A percentile compares a stretch with the other conserved stretches of the same genome.
Conservation (phyloP, 2,329 filamentous ascomycete species). For the Cytospora schulzeri region DNA sequence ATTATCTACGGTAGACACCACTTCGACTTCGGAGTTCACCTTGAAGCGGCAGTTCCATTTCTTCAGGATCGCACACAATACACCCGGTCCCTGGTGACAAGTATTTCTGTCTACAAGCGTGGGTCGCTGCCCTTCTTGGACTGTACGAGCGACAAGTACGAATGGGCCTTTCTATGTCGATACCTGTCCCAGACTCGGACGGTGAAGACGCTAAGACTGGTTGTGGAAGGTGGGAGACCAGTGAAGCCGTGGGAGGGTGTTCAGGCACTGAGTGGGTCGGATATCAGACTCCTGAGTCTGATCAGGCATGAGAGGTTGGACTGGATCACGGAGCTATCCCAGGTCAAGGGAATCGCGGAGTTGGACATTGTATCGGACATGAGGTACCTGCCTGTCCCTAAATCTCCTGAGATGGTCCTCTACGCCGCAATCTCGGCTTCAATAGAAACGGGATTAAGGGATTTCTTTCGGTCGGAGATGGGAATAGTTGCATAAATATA, state of each 20-base stretch:
- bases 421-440: constrained; percentile 63
- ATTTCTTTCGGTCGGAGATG: constrained; percentile 21
- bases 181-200: constrained; percentile 44
- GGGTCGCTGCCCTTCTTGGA: constrained; percentile 55
- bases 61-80: constrained; percentile 56
- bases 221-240: constrained; percentile 58
- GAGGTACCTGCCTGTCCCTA: constrained; percentile 54
- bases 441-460: constrained; percentile 45
- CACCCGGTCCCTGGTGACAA: constrained; percentile 49
- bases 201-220: constrained; percentile 49
- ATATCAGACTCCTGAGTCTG: constrained; percentile 49
- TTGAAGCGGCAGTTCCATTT: constrained; percentile 61
- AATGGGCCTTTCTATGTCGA: constrained; percentile 57
- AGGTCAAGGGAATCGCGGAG: constrained; percentile 50
- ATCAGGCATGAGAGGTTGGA: constrained; percentile 54
- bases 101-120: constrained; percentile 58
- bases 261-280: constrained; percentile 45
- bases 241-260: constrained; percentile 51
- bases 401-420: constrained; percentile 56
- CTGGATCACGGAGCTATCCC: constrained; percentile 59
- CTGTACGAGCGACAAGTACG: constrained; percentile 50
- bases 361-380: constrained; percentile 56
- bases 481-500: neutral
- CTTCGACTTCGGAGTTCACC: constrained; percentile 61
- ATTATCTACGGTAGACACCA: constrained; percentile 57